Evolutionary conservation across 805 yeast genomes (phyloP).

Genomic region (Metschnikowia santaceciliae): DNA sequence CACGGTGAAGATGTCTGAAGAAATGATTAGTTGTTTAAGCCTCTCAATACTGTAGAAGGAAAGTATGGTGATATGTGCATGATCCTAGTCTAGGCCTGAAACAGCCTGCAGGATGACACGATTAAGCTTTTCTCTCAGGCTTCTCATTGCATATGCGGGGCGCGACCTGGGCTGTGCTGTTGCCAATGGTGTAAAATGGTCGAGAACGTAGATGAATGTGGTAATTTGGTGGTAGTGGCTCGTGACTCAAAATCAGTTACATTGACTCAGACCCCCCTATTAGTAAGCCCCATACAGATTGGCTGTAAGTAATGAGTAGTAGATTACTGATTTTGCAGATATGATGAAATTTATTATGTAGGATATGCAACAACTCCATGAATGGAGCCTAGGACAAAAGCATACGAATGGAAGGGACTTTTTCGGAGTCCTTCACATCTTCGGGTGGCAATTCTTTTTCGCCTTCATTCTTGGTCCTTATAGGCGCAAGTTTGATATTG

Average conservation of each 20-base stretch:
- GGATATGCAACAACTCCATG: background rate
- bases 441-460: slow-evolving; percentile 1
- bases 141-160: background rate
- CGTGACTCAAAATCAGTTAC: background rate
- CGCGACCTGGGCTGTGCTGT: background rate
- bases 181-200: background rate
- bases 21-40: background rate
- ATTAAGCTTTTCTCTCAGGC: background rate
- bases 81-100: background rate
- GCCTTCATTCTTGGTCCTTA: slow-evolving; percentile 1
- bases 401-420: slow-evolving; percentile 15
- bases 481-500: slow-evolving; percentile 11
- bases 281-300: background rate
- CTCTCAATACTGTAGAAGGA: background rate
- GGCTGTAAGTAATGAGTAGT: background rate
- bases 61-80: background rate
- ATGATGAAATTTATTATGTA: background rate
- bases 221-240: background rate
- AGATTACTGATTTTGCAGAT: background rate
- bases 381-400: slow-evolving; percentile 10
- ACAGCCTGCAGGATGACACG: background rate
- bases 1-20: background rate
- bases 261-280: background rate
- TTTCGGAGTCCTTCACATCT: slow-evolving; percentile 8
- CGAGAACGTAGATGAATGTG: background rate